Evolutionary conservation across 2,329 filamentous ascomycete genomes (phyloP).

Genomic region (Anisogramma anomala): DNA sequence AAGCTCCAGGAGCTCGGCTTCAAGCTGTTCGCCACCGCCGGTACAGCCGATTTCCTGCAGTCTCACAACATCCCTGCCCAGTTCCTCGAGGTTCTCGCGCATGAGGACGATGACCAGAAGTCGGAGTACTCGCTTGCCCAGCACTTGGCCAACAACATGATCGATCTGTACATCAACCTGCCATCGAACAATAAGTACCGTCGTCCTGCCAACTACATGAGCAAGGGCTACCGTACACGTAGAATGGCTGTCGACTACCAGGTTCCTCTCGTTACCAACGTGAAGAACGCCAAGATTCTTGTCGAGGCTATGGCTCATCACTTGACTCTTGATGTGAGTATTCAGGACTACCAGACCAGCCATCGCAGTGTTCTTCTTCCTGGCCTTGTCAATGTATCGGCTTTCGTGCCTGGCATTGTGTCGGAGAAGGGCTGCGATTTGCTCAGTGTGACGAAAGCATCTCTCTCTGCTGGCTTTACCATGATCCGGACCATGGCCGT

Average conservation of each 20-base stretch:
- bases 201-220: constrained; percentile 95
- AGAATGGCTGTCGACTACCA: constrained; percentile 98
- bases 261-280: constrained; percentile 92
- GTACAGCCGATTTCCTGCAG: constrained; percentile 91
- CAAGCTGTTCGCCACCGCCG: constrained; percentile 90
- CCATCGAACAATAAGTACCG: constrained; percentile 98
- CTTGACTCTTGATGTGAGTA: constrained; percentile 71
- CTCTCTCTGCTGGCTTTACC: constrained; percentile 62
- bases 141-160: constrained; percentile 93
- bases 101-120: constrained; percentile 72
- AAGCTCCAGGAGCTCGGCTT: constrained; percentile 86
- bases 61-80: constrained; percentile 87
- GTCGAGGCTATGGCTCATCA: constrained; percentile 88
- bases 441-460: constrained; percentile 58
- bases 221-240: constrained; percentile 89
- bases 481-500: constrained; percentile 74
- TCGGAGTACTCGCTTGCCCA: constrained; percentile 95
- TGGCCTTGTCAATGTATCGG: constrained; percentile 66
- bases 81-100: constrained; percentile 77
- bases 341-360: constrained; percentile 86
- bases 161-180: constrained; percentile 97
- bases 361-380: constrained; percentile 63
- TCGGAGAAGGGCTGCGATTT: constrained; percentile 55
- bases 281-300: constrained; percentile 97
- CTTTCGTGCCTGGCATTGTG: constrained; percentile 65